These are phyloP conservation scores for Powellomyces hirtus DNA, from an alignment of 192 early-diverging fungal species.

Conservation along the genomic window DNA sequence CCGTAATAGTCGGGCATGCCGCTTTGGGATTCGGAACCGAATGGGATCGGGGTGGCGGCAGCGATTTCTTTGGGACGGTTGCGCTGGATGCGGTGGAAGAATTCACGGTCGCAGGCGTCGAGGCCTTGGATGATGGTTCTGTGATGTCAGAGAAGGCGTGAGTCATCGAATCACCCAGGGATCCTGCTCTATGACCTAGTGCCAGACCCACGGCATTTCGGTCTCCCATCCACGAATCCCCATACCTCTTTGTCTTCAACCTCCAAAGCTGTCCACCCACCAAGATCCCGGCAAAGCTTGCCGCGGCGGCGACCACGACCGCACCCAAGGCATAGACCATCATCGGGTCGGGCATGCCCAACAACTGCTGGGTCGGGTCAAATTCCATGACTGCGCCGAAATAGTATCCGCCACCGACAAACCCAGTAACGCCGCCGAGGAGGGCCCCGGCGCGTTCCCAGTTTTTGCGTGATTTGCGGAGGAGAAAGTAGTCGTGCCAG, in stretches of 20 bases:
- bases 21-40: background rate
- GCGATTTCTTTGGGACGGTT: slow-evolving; percentile 48
- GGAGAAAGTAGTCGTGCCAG: slow-evolving; percentile 46
- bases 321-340: slow-evolving; percentile 38
- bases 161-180: too few species aligned
- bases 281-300: slow-evolving; percentile 31
- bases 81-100: slow-evolving; percentile 40
- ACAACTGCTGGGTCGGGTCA: slow-evolving; percentile 42
- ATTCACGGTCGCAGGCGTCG: slow-evolving; percentile 35
- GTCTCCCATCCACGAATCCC: too few species aligned
- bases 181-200: too few species aligned
- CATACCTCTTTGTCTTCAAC: slow-evolving; percentile 30
- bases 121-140: background rate
- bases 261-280: slow-evolving; percentile 34
- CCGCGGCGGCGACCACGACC: slow-evolving; percentile 23
- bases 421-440: slow-evolving; percentile 15
- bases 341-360: slow-evolving; percentile 38
- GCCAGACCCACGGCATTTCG: too few species aligned
- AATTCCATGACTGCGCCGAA: slow-evolving; percentile 48
- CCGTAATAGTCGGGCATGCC: slow-evolving; percentile 87
- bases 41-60: slow-evolving; percentile 9
- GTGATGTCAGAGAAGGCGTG: too few species aligned
- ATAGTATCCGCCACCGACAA: slow-evolving; percentile 38
- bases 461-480: slow-evolving; percentile 28
- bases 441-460: slow-evolving; percentile 33